phyloP scores from a whole-genome alignment of 768 basidiomycete species.

The Serpula lacrymans region DNA sequence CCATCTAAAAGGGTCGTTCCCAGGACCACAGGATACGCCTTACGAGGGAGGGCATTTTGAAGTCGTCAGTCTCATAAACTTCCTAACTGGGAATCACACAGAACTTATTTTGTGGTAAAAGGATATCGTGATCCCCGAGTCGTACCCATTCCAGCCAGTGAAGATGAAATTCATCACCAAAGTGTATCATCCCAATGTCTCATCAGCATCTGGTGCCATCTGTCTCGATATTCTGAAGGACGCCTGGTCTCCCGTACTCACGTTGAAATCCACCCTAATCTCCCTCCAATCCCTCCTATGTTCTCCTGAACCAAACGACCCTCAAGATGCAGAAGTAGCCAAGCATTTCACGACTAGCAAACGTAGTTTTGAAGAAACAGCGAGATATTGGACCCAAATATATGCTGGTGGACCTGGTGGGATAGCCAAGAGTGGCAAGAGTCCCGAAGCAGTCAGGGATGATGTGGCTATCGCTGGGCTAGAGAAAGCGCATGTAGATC shows the following conservation, averaged over 20 bases:
- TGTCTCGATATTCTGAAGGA: conserved; percentile 86
- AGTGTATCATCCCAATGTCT: conserved; percentile 94
- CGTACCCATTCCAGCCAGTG: conserved; percentile 89
- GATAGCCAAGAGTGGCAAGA: conserved; percentile 34
- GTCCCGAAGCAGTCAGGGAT: conserved; percentile 31
- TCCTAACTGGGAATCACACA: conserved; percentile 3
- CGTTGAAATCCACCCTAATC: conserved; percentile 94
- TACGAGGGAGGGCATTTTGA: conserved; percentile 91
- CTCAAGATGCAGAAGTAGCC: conserved; percentile 97
- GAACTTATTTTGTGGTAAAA: conserved; percentile 23
- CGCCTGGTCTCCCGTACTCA: conserved; percentile 94
- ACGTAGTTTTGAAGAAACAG: conserved; percentile 86
- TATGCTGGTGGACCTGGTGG: conserved; percentile 76
- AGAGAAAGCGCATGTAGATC: conserved; percentile 77
- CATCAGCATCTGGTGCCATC: conserved; percentile 91
- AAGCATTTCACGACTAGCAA: conserved; percentile 94
- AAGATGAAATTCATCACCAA: conserved; percentile 99
- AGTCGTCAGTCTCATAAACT: conserved; percentile 57
- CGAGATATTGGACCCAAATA: conserved; percentile 89
- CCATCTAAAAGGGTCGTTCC: conserved; percentile 88
- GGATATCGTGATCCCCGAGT: conserved; percentile 92
- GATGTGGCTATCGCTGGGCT: conserved; percentile 75
- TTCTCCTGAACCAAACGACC: conserved; percentile 93
- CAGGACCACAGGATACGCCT: conserved; percentile 89
- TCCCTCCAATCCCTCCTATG: conserved; percentile 91